phyloP scores from a whole-genome alignment of 176 grass and related monocot genomes.

The Oryza nivara region DNA sequence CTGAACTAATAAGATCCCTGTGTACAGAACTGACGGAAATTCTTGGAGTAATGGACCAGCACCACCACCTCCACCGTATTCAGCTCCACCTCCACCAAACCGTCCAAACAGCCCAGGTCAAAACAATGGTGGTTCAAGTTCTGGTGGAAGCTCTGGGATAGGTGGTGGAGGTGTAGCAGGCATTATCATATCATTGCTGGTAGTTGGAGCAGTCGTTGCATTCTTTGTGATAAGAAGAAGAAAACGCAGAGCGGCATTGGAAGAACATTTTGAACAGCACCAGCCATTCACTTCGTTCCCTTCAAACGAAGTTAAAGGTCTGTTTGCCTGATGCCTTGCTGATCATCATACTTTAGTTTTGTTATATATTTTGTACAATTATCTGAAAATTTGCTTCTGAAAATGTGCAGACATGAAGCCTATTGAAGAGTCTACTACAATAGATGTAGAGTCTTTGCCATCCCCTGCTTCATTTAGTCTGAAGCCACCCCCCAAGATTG shows the following conservation, averaged over 20 bases:
- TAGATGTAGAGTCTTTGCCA: constrained; percentile 57
- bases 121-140: constrained; percentile 44
- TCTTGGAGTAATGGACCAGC: constrained; percentile 87
- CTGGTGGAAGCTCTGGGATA: constrained; percentile 69
- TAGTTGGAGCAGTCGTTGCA: constrained; percentile 69
- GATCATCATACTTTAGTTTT: constrained; percentile 10
- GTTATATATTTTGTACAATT: constrained; percentile 27
- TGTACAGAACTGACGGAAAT: constrained; percentile 83
- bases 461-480: constrained; percentile 56
- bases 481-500: constrained; percentile 82
- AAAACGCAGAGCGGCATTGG: constrained; percentile 47
- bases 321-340: constrained; percentile 19
- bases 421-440: constrained; percentile 48
- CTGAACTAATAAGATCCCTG: constrained; percentile 31
- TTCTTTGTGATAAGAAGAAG: constrained; percentile 81
- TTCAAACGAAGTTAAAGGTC: constrained; percentile 82
- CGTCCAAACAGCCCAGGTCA: constrained; percentile 62
- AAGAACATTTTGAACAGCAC: constrained; percentile 72
- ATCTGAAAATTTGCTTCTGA: constrained; percentile 30
- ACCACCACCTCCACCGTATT: constrained; percentile 88
- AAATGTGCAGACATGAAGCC: constrained; percentile 66
- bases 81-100: constrained; percentile 74
- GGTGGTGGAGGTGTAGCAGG: constrained; percentile 78
- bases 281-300: constrained; percentile 68
- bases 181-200: constrained; percentile 81